phyloP scores from a whole-genome alignment of 345 rosid species.

The Eucalyptus fibrosa region DNA sequence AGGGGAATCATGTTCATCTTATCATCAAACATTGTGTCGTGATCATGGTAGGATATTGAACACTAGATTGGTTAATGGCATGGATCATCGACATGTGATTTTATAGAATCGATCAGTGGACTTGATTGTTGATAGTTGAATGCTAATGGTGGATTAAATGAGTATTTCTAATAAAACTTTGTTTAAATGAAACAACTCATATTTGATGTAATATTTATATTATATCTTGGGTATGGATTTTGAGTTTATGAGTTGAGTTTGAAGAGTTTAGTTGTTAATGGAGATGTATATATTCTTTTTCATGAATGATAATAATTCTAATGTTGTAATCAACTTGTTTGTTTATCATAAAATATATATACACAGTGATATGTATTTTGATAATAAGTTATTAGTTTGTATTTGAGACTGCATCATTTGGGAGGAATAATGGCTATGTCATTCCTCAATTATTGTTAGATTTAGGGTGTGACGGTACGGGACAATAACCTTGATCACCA shows the following conservation, averaged over 20 bases:
- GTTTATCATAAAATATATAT: not conserved
- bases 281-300: not conserved
- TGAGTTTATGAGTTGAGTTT: not conserved
- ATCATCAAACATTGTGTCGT: accelerated
- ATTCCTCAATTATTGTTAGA: not conserved
- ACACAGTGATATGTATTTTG: not conserved
- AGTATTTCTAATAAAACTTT: not conserved
- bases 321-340: not conserved
- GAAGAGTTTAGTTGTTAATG: not conserved
- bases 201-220: not conserved
- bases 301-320: not conserved
- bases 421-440: accelerated
- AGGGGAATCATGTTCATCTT: accelerated
- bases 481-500: not conserved
- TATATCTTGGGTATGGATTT: not conserved
- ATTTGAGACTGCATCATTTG: not conserved
- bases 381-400: not conserved
- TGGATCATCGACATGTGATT: not conserved
- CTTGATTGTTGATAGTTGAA: not conserved
- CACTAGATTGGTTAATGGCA: not conserved
- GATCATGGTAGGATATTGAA: not conserved
- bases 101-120: not conserved
- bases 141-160: not conserved
- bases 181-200: not conserved
- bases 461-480: not conserved